Evolutionary conservation across 2,329 filamentous ascomycete species (phyloP), one percentile per base, ranked within the genome.

Genomic region (Verticillium zaregamsianum): DNA sequence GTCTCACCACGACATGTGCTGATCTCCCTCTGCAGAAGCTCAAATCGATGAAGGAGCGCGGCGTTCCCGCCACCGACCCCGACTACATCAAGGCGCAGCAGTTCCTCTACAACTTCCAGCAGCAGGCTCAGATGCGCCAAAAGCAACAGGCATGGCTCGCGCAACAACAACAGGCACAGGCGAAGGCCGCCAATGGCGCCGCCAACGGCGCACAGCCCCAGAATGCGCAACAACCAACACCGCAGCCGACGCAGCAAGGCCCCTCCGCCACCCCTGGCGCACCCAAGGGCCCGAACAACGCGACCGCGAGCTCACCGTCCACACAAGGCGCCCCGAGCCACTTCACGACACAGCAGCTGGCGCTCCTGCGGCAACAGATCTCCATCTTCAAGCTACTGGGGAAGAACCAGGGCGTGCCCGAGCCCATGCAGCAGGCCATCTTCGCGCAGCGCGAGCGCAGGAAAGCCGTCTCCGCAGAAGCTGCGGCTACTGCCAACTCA

Each of bases 361-460:
- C 84, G 28, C 86, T 91, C 54, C 79, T 99, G 11, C 85, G 92
- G 63, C 89, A 91, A 66, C 95, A 99, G 73, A 97, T 98, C 58
- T 84, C 90, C 68, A 93, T 94, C 0, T 98, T 97, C 77, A 96
- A 96, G 76, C 84, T 93, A 67, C 82, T 99, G 4, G 90, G 91
- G 5, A 96, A 95, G 75, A 97, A 97, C 68, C 82, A 90, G 15
- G 90, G 93, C 0, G 86, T 98, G 3, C 92, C 94, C 1, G 76
- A 85, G 33, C 84, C 86, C 65, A 85, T 97, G 66, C 92, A 96
- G 72, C 90, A 94, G 70, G 87, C 90, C 57, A 88, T 98, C 40
- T 96, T 93, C 72, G 83, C 89, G 55, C 87, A 90, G 62, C 86
- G 89, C 57, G 85, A 89, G 67, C 88, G 88, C 67, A 86, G 89